Percentiles rank a stretch among this genome's conserved stretches.
Evolutionary conservation across 2,329 filamentous ascomycete genomes (phyloP).

Genomic region (Ophiosphaerella korrae): DNA sequence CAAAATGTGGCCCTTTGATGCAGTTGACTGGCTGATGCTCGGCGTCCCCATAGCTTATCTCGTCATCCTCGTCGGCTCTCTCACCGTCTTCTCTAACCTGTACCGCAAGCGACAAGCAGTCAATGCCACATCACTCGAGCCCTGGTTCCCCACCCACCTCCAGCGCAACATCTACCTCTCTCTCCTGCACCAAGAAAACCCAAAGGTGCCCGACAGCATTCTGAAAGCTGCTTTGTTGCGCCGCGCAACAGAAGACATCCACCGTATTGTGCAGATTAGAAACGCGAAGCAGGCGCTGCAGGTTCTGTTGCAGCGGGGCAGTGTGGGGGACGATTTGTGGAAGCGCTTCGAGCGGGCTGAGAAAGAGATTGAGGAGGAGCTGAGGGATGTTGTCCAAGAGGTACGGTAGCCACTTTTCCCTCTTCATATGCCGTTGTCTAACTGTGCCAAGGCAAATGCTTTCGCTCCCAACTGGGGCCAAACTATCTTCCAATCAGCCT

Average conservation of each 20-base stretch:
- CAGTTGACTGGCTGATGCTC: slow-evolving; percentile 81
- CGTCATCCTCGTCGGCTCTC: slow-evolving; percentile 80
- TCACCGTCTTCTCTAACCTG: slow-evolving; percentile 89
- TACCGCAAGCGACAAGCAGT: slow-evolving; percentile 88
- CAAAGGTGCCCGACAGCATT: slow-evolving; percentile 78
- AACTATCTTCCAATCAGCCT: slow-evolving; percentile 94
- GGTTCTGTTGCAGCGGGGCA: slow-evolving; percentile 82
- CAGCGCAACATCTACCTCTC: slow-evolving; percentile 95
- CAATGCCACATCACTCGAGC: slow-evolving; percentile 82
- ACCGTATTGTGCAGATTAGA: slow-evolving; percentile 86
- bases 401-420: slow-evolving; percentile 54
- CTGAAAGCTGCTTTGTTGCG: slow-evolving; percentile 86
- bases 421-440: neutral
- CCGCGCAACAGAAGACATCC: slow-evolving; percentile 90
- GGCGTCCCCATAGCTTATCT: slow-evolving; percentile 89
- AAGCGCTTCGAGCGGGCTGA: slow-evolving; percentile 89
- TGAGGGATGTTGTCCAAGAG: slow-evolving; percentile 92
- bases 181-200: slow-evolving; percentile 79
- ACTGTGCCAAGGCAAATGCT: slow-evolving; percentile 75
- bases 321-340: slow-evolving; percentile 94
- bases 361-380: slow-evolving; percentile 96
- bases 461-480: slow-evolving; percentile 89
- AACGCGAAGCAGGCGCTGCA: slow-evolving; percentile 87
- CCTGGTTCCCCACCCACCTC: slow-evolving; percentile 91
- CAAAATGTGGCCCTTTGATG: slow-evolving; percentile 48